These are phyloP conservation scores for Pseudocohnilembus persalinus DNA, from an alignment of 169 alveolate species.

Conservation along the genomic window DNA sequence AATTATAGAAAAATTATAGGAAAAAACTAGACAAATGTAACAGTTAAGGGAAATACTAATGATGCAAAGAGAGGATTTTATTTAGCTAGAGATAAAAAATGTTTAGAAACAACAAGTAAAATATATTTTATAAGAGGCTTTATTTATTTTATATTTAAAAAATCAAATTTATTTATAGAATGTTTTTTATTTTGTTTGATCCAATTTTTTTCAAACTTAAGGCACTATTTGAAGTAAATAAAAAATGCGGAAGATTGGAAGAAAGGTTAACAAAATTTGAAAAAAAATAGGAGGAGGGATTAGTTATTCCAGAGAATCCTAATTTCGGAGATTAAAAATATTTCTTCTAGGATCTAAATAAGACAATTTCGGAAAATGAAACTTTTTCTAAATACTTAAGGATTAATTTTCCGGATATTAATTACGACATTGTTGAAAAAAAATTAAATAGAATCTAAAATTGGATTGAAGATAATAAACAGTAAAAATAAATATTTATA, in stretches of 20 bases:
- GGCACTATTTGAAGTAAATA: neutral
- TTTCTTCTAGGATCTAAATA: neutral
- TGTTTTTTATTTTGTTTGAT: too few species aligned
- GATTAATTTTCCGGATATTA: neutral
- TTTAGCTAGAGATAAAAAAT: neutral
- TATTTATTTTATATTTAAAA: too few species aligned
- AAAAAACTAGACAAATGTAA: neutral
- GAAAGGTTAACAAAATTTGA: neutral
- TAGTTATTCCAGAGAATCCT: neutral
- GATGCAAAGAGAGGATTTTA: neutral
- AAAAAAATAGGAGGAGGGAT: neutral
- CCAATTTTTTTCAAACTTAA: neutral
- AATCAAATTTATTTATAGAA: neutral
- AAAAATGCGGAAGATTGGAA: neutral
- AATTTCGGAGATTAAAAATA: neutral
- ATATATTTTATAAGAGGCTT: neutral
- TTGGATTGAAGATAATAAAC: neutral
- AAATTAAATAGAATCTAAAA: neutral
- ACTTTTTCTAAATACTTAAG: neutral
- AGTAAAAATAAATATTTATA: neutral
- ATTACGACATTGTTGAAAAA: neutral
- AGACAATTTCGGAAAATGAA: neutral
- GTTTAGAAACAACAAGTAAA: too few species aligned
- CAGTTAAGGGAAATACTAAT: neutral
- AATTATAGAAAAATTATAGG: neutral